These are phyloP conservation scores for Aspergillus carbonarius DNA, from an alignment of 2,329 filamentous ascomycete species.

Conservation along the genomic window DNA sequence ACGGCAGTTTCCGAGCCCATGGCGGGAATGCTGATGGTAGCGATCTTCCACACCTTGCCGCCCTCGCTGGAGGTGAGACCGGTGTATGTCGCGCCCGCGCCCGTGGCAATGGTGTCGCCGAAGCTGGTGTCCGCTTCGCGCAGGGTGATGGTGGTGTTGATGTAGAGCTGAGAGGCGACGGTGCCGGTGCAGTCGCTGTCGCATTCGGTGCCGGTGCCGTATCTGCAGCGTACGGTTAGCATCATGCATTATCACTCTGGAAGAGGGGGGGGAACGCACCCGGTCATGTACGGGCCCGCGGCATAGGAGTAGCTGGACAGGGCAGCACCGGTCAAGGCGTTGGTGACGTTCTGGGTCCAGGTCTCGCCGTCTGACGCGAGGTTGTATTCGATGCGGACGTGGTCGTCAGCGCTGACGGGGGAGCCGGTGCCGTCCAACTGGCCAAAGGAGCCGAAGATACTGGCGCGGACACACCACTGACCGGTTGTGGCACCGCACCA, in stretches of 20 bases:
- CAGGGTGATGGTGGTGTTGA: conserved; percentile 43
- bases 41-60: conserved; percentile 41
- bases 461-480: conserved; percentile 46
- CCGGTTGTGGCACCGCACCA: conserved; percentile 44
- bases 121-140: conserved; percentile 30
- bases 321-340: conserved; percentile 34
- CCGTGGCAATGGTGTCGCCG: conserved; percentile 24
- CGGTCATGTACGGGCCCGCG: conserved; percentile 40
- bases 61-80: conserved; percentile 34
- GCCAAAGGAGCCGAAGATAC: conserved; percentile 43
- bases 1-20: conserved; percentile 22
- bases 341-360: conserved; percentile 38
- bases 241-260: too few species aligned
- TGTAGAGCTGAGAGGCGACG: conserved; percentile 39
- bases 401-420: conserved; percentile 26
- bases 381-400: conserved; percentile 32
- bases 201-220: conserved; percentile 46
- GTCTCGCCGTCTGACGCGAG: conserved; percentile 27
- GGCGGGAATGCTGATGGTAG: conserved; percentile 35
- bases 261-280: conserved; percentile 12
- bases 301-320: conserved; percentile 37
- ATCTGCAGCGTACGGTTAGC: conserved; percentile 10
- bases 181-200: conserved; percentile 40
- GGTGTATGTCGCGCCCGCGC: conserved; percentile 36
- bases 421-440: conserved; percentile 34